These are phyloP conservation scores for Aspergillus sojae DNA, from an alignment of 2,329 filamentous ascomycete genomes.

Conservation along the genomic window DNA sequence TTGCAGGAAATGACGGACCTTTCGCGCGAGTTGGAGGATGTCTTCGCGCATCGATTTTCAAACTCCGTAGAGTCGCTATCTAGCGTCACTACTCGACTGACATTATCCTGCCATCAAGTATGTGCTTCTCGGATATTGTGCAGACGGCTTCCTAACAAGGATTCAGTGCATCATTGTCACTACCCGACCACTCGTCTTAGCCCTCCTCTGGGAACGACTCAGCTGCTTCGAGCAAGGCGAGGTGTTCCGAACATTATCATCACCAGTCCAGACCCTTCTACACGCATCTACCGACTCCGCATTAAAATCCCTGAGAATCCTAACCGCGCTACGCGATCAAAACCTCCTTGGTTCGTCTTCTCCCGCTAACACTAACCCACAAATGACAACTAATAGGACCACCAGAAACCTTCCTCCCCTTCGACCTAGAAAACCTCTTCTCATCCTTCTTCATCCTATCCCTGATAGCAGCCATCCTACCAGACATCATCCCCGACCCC, in stretches of 20 bases:
- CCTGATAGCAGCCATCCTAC: conserved; percentile 39
- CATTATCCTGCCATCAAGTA: conserved; percentile 38
- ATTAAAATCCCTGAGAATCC: conserved; percentile 23
- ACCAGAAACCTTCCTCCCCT: conserved; percentile 38
- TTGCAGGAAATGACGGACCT: conserved; percentile 36
- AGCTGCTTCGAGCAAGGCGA: conserved; percentile 22
- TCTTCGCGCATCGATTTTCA: conserved; percentile 39
- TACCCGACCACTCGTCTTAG: conserved; percentile 25
- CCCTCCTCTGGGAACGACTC: conserved; percentile 23
- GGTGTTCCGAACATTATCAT: conserved; percentile 19
- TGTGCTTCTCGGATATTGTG: not conserved
- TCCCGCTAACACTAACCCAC: not conserved
- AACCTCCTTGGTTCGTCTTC: conserved; percentile 24
- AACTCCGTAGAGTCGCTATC: conserved; percentile 40
- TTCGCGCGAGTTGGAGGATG: conserved; percentile 37
- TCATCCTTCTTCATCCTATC: conserved; percentile 42
- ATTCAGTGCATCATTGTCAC: conserved; percentile 31
- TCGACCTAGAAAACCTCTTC: conserved; percentile 30
- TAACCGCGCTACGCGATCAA: conserved; percentile 27
- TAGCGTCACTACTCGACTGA: conserved; percentile 38
- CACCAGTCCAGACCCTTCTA: conserved; percentile 25
- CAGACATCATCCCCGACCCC: conserved; percentile 46
- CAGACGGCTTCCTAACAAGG: not conserved
- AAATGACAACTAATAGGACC: conserved; percentile 4
- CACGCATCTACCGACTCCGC: conserved; percentile 28